phyloP scores from a whole-genome alignment of 371 early-diverging fungal genomes.

The Lichtheimia corymbifera region DNA sequence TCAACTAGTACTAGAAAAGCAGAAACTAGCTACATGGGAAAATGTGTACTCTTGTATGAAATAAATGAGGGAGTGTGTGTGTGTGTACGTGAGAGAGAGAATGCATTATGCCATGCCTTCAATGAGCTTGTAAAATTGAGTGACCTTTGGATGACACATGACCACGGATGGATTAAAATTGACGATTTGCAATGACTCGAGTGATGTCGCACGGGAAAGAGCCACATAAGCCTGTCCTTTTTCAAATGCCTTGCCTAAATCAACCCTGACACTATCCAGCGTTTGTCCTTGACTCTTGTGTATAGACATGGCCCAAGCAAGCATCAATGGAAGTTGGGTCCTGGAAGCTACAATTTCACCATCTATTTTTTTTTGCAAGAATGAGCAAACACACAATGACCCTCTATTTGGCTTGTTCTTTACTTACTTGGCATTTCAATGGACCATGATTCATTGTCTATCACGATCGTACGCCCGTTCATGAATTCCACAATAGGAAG shows the following conservation, averaged over 20 bases:
- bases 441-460: constrained; percentile 62
- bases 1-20: constrained; percentile 38
- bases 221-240: constrained; percentile 92
- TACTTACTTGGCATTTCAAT: constrained; percentile 58
- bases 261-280: constrained; percentile 77
- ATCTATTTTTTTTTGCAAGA: constrained; percentile 6
- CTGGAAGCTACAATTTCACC: constrained; percentile 26
- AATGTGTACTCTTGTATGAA: constrained; percentile 12
- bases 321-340: constrained; percentile 67
- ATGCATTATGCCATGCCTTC: not conserved
- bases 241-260: constrained; percentile 80
- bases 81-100: too few species aligned
- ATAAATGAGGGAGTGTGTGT: not conserved
- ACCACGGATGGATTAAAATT: constrained; percentile 70
- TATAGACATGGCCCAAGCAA: constrained; percentile 74
- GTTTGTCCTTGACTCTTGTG: constrained; percentile 95
- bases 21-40: constrained; percentile 34
- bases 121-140: constrained; percentile 53
- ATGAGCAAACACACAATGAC: not conserved
- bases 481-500: constrained; percentile 66
- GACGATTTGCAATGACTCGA: constrained; percentile 70
- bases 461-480: constrained; percentile 39
- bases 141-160: constrained; percentile 71
- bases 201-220: constrained; percentile 72
- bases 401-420: constrained; percentile 2